A percentile compares a stretch with the other conserved stretches of the same genome.
phyloP scores from a whole-genome alignment of 495 filamentous ascomycete species.

The Penicillium psychrofluorescens region DNA sequence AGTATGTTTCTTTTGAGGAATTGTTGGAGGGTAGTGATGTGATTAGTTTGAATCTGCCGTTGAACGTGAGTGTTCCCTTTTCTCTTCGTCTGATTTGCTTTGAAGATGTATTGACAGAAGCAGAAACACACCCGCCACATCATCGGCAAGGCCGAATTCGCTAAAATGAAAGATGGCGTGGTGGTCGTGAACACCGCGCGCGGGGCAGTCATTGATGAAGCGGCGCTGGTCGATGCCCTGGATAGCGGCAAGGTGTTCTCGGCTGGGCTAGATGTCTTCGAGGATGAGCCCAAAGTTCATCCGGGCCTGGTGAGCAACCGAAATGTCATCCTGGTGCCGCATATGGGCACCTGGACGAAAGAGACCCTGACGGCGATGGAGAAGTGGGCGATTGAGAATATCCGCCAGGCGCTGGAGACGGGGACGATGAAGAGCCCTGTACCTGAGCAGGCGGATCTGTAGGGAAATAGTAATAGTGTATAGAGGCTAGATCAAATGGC shows the following conservation, averaged over 20 bases:
- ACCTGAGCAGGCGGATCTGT: slow-evolving; percentile 49
- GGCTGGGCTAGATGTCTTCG: slow-evolving; percentile 63
- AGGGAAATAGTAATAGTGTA: background rate
- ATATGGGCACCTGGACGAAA: slow-evolving; percentile 62
- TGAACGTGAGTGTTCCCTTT: slow-evolving; percentile 51
- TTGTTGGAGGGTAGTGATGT: slow-evolving; percentile 62
- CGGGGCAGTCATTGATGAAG: slow-evolving; percentile 64
- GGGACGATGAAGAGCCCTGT: slow-evolving; percentile 52
- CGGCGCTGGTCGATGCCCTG: slow-evolving; percentile 57
- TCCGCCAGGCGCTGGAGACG: slow-evolving; percentile 45
- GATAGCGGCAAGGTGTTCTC: slow-evolving; percentile 53
- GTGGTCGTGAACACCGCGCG: slow-evolving; percentile 68
- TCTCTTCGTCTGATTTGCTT: background rate
- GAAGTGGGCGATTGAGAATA: slow-evolving; percentile 55
- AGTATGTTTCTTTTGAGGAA: slow-evolving; percentile 64
- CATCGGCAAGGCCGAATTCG: slow-evolving; percentile 55
- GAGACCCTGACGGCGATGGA: slow-evolving; percentile 65
- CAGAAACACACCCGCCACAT: slow-evolving; percentile 60
- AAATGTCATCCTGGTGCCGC: slow-evolving; percentile 56
- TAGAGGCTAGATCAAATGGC: background rate
- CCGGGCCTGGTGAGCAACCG: slow-evolving; percentile 52
- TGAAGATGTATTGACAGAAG: background rate
- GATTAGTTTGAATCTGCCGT: slow-evolving; percentile 65
- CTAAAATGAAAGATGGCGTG: slow-evolving; percentile 62
- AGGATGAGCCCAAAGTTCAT: slow-evolving; percentile 60